Conservation (phyloP, 2,329 filamentous ascomycete genomes). For the Geosmithia morbida region DNA sequence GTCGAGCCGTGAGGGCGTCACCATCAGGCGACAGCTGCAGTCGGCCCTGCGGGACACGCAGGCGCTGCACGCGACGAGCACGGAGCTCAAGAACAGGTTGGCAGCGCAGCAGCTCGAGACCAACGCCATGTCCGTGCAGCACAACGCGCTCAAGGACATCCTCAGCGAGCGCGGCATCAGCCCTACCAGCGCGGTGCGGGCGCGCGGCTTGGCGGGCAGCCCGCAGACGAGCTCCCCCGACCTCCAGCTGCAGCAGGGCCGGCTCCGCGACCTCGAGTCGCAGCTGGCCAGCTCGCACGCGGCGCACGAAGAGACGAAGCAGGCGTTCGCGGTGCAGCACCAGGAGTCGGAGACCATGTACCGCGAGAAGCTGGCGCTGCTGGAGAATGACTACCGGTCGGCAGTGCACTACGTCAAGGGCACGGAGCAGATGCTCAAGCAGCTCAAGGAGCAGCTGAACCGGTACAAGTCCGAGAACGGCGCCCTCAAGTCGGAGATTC, state of each 20-base stretch:
- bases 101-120: conserved; percentile 81
- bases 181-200: conserved; percentile 55
- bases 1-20: conserved; percentile 81
- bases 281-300: conserved; percentile 66
- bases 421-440: conserved; percentile 97
- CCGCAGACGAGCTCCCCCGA: conserved; percentile 64
- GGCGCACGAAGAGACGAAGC: conserved; percentile 75
- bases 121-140: conserved; percentile 86
- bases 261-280: conserved; percentile 74
- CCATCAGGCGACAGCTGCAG: conserved; percentile 82
- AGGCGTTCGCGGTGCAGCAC: conserved; percentile 61
- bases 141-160: conserved; percentile 86
- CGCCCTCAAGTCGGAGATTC: conserved; percentile 71
- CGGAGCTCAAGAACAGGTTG: conserved; percentile 69
- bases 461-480: conserved; percentile 81
- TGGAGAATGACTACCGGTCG: conserved; percentile 95
- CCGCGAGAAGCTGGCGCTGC: conserved; percentile 81
- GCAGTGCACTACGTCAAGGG: conserved; percentile 97
- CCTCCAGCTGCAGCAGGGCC: conserved; percentile 29
- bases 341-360: conserved; percentile 82
- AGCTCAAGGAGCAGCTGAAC: conserved; percentile 93
- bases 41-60: conserved; percentile 71
- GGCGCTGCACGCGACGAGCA: conserved; percentile 63
- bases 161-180: conserved; percentile 80
- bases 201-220: conserved; percentile 57